Evolutionary conservation across 371 early-diverging fungal species (phyloP), one percentile per base, ranked within the genome.

Genomic region (Rhizopus arrhizus): DNA sequence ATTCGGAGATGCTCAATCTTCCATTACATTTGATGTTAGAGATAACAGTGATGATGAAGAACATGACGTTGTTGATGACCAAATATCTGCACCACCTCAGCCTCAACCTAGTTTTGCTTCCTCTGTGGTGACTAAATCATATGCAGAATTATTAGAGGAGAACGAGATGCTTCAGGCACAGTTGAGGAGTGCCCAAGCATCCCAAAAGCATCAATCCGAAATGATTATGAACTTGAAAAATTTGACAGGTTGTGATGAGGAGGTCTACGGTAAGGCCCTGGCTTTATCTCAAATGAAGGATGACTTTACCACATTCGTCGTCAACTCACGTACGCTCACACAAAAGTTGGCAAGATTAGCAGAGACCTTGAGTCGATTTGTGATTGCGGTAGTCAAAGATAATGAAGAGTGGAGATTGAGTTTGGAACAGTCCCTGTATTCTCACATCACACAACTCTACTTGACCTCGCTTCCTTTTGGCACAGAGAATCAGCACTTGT

Each of bases 81-180:
- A 72, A 48, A 81, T 81, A 13, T 68, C 74, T 40, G 81, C 81
- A 3, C 81, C 81, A 10, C 78, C 81, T 9, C 81, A 81, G 61
- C 81, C 81, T 6, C 81, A 81, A 43, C 81, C 81, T 8, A 74
- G 76, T 47, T 76, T 81, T 67, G 81, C 70, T 15, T 65, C 73
- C 8, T 38, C 13, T 11, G 29, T 43, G 43, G 59, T 59, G 3
- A 74, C 71, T 22, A 81, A 78, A 31, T 72, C 81, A 0, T 81
- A 78, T 64, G 76, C 70, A 53, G 76, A 76, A 42, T 46, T 81
- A 32, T 57, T 81, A 59, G 81, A 81, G 53, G 81, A 81, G 53
- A 81, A 81, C 45, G 81, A 81, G 51, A 42, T 75, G 34, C 61
- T 81, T 28, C 74, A 70, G 45, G 59, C 59, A 4, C 76, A 76